Conservation (phyloP, 306 rosid species). For the Quercus berberidifolia region DNA sequence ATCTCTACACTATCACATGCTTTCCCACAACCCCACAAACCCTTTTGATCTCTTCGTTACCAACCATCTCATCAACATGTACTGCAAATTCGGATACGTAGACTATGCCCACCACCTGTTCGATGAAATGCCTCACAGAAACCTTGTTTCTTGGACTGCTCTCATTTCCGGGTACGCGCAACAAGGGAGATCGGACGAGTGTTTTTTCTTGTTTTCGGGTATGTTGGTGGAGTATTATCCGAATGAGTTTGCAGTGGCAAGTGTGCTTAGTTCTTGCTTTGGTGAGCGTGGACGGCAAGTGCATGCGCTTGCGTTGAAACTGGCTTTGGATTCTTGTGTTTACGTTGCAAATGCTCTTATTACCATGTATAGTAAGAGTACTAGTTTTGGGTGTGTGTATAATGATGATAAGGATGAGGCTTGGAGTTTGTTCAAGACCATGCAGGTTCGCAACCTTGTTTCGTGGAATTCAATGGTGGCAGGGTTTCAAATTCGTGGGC, state of each 20-base stretch:
- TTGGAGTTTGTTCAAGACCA: conserved; percentile 59
- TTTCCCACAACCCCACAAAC: conserved; percentile 32
- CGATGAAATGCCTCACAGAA: conserved; percentile 60
- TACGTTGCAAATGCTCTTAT: conserved; percentile 82
- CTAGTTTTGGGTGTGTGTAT: conserved; percentile 21
- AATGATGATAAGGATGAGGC: conserved; percentile 42
- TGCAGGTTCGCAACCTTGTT: conserved; percentile 52
- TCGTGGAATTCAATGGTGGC: conserved; percentile 93
- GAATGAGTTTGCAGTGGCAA: conserved; percentile 76
- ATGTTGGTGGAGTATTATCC: conserved; percentile 53
- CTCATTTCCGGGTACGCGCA: conserved; percentile 75
- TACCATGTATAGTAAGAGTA: conserved; percentile 68
- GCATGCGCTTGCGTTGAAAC: conserved; percentile 70
- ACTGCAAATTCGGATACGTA: conserved; percentile 58
- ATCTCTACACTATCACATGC: conserved; percentile 57
- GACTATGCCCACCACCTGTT: conserved; percentile 50
- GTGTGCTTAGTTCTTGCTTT: conserved; percentile 60
- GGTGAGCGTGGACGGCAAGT: conserved; percentile 63
- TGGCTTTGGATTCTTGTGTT: conserved; percentile 54
- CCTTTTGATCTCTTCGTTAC: conserved; percentile 50
- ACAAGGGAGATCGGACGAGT: conserved; percentile 25
- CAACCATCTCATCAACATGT: conserved; percentile 78
- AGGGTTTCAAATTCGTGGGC: conserved; percentile 61
- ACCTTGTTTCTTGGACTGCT: conserved; percentile 81
- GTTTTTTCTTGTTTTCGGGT: conserved; percentile 49